Conservation (phyloP, 202 grass and related monocot genomes). For the Bolboschoenoplectus hybrid region DNA sequence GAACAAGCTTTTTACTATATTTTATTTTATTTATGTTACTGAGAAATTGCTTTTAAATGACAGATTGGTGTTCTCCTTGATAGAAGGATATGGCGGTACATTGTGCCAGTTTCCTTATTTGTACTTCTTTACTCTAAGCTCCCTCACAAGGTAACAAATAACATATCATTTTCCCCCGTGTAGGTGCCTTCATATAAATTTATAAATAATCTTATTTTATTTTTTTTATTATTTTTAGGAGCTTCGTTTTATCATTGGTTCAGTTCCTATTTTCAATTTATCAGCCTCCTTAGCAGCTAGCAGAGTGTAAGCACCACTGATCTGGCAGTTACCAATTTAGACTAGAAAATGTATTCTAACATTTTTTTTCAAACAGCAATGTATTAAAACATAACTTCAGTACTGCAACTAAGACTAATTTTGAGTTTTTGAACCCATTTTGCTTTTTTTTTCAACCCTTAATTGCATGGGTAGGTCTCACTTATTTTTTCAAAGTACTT, state of each 20-base stretch:
- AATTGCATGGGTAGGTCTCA: background rate
- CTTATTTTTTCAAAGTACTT: background rate
- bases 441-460: background rate
- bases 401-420: background rate
- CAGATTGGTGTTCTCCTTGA: slow-evolving; percentile 82
- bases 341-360: background rate
- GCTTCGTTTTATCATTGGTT: slow-evolving; percentile 86
- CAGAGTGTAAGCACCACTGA: slow-evolving; percentile 64
- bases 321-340: slow-evolving; percentile 17
- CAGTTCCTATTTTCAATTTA: slow-evolving; percentile 87
- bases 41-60: slow-evolving; percentile 45
- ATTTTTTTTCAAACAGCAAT: background rate
- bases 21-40: background rate
- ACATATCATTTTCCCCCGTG: slow-evolving; percentile 1
- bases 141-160: slow-evolving; percentile 77
- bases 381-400: background rate
- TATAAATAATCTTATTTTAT: slow-evolving; percentile 6
- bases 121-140: slow-evolving; percentile 97
- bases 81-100: slow-evolving; percentile 77
- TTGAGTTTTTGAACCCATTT: background rate
- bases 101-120: slow-evolving; percentile 85
- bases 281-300: slow-evolving; percentile 82
- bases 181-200: background rate
- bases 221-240: slow-evolving; percentile 53
- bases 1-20: background rate